A percentile compares a stretch with the other conserved stretches of the same genome.
phyloP scores from a whole-genome alignment of 306 rosid species.

The Pyrus betulifolia region DNA sequence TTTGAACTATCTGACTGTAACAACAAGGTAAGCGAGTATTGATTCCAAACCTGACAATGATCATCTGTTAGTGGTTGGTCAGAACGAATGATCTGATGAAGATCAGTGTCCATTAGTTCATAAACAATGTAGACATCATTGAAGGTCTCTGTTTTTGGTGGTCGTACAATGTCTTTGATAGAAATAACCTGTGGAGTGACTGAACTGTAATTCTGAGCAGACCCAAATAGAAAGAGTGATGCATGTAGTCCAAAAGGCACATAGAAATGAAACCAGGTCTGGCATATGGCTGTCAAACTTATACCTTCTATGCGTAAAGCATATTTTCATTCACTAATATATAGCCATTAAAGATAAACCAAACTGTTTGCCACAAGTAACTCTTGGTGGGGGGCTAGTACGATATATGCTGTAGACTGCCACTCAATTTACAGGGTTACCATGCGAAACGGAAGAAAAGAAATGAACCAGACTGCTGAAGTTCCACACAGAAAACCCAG shows the following conservation, averaged over 20 bases:
- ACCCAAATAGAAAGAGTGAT: background rate
- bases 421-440: background rate
- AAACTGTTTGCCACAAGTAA: background rate
- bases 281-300: background rate
- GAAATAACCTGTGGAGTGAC: slow-evolving; percentile 47
- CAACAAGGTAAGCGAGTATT: background rate
- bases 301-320: background rate
- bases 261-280: background rate
- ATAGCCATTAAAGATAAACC: background rate
- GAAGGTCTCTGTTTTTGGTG: slow-evolving; percentile 67
- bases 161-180: slow-evolving; percentile 70
- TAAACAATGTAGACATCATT: slow-evolving; percentile 92
- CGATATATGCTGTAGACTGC: background rate
- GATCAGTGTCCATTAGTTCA: slow-evolving; percentile 98
- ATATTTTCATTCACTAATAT: background rate
- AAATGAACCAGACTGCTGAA: background rate
- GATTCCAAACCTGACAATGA: slow-evolving; percentile 71
- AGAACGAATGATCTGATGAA: slow-evolving; percentile 79
- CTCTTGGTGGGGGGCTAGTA: background rate
- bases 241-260: background rate
- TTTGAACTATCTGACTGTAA: background rate
- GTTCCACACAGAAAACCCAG: background rate
- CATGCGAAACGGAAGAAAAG: background rate
- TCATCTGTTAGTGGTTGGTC: slow-evolving; percentile 65
- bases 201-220: slow-evolving; percentile 14